Base-by-base conservation (phyloP, 192 early-diverging fungal species). In the Rhizoclosmatium sp. region DNA sequence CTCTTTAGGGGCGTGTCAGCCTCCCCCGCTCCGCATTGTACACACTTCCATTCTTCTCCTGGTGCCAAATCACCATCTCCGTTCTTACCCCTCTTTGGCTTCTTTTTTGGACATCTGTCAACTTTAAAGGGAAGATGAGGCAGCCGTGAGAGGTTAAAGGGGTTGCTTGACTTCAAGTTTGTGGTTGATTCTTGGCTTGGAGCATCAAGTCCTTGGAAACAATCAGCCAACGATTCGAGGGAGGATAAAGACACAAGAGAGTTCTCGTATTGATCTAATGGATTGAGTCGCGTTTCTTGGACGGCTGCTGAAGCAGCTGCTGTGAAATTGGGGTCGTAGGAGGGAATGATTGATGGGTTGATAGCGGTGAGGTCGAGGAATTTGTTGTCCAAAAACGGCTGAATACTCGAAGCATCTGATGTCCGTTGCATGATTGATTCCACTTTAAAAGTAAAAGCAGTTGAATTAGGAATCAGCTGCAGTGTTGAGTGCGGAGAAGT, bases 1-100 rank as follows among this genome's bases (percentile, higher is more conserved):
- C 81, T 21, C 61, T 82, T 82, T 45, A 82, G 67, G 10, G 81
- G 81, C 48, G 81, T 82, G 54, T 79, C 78, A 7, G 79, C 67
- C 49, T 74, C 76, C 2, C 71, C 69, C 2, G 69, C 76, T 2
- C 81, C 78, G 41, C 81, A 82, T 42, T 79, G 72, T 4, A 82
- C 65, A 59, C 81, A 82, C 65, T 79, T 73, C 81, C 81, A 82
- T 10, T 66, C 71, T 4, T 74, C 67, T 59, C 76, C 76, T 14
- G 68, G 60, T 23, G 46, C 67, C 7, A 39, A 47, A 68, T 74
- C 71, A n/a, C 31, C 5, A 47, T 69, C 68, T 21, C 41, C 23
- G 41, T 70, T 16, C 31, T 46, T 54, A 9, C n/a, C 12, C 61
- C 65, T 75, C 21, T 75, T 58, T 19, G 45, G n/a, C 49, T 49